A percentile compares a stretch with the other conserved stretches of the same genome.
Evolutionary conservation across 202 grass and related monocot species (phyloP).

Genomic region (Miscanthus sacchariflorus): DNA sequence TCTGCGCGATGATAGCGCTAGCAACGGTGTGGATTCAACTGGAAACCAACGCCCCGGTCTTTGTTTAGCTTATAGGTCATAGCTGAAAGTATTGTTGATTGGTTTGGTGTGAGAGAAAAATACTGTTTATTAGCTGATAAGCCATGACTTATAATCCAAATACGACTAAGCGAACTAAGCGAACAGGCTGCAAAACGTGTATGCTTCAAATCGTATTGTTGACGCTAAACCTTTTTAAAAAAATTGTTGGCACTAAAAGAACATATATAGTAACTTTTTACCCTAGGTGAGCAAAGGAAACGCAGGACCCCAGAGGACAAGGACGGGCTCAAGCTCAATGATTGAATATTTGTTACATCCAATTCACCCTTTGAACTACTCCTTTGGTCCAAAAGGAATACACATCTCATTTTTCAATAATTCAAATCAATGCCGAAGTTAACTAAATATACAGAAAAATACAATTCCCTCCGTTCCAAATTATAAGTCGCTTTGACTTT

Average conservation of each 20-base stretch:
- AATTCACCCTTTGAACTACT: not conserved
- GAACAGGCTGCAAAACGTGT: no score
- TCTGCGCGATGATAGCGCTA: conserved; percentile 17
- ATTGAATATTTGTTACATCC: not conserved
- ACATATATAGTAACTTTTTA: not conserved
- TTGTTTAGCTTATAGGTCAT: no score
- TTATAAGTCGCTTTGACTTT: no score
- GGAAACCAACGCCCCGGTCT: no score
- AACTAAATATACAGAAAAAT: no score
- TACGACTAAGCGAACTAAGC: no score
- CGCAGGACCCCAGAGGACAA: not conserved
- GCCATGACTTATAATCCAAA: no score
- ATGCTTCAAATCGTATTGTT: not conserved
- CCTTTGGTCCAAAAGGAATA: not conserved
- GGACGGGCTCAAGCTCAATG: not conserved
- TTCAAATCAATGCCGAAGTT: not conserved
- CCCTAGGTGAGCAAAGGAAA: not conserved
- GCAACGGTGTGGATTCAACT: not conserved
- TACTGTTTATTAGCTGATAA: no score
- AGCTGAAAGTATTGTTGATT: no score
- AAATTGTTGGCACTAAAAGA: not conserved
- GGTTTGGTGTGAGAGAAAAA: no score
- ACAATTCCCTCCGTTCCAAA: no score
- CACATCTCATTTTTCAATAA: not conserved
- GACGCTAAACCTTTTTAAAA: not conserved